A percentile compares a stretch with the other conserved stretches of the same genome.
These are phyloP conservation scores for Piper betle DNA, from an alignment of 164 flowering plant genomes.

Conservation along the genomic window DNA sequence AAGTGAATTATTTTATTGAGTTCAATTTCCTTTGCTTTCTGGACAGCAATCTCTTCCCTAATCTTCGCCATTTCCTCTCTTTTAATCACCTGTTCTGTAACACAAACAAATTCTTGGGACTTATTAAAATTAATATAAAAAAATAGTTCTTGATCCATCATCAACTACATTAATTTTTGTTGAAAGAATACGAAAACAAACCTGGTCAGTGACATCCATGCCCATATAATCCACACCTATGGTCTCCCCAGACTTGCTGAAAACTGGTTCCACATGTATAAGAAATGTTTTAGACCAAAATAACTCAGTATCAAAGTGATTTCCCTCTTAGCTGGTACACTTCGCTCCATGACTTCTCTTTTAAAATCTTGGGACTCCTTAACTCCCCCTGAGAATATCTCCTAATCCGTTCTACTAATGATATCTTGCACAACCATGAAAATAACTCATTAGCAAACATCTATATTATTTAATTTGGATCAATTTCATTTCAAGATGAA, in stretches of 20 bases:
- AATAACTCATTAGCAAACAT: background rate
- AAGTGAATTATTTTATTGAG: constrained; percentile 87
- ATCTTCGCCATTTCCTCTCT: constrained; percentile 85
- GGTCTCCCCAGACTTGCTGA: too few relatives aligned
- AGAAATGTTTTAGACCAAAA: too few relatives aligned
- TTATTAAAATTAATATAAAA: background rate
- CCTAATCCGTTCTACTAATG: constrained; percentile 90
- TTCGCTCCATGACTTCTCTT: constrained; percentile 79
- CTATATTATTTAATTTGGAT: too few relatives aligned
- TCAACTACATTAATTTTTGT: background rate
- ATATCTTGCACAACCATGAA: constrained; percentile 48
- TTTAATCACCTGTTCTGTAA: constrained; percentile 54
- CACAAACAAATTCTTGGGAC: background rate
- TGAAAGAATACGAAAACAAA: constrained; percentile 6
- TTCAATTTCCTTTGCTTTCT: constrained; percentile 91
- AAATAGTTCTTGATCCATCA: background rate
- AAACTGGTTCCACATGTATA: too few relatives aligned
- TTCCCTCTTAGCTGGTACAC: constrained; percentile 34
- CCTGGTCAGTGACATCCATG: constrained; percentile 84
- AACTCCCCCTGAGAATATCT: constrained; percentile 88
- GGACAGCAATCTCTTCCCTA: constrained; percentile 89
- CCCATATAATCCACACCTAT: too few relatives aligned
- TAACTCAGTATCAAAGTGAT: too few relatives aligned
- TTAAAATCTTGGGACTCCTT: constrained; percentile 91
- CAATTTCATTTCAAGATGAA: too few relatives aligned